A percentile compares a stretch with the other conserved stretches of the same genome.
These are phyloP conservation scores for Podila minutissima DNA, from an alignment of 192 early-diverging fungal genomes.

Conservation along the genomic window DNA sequence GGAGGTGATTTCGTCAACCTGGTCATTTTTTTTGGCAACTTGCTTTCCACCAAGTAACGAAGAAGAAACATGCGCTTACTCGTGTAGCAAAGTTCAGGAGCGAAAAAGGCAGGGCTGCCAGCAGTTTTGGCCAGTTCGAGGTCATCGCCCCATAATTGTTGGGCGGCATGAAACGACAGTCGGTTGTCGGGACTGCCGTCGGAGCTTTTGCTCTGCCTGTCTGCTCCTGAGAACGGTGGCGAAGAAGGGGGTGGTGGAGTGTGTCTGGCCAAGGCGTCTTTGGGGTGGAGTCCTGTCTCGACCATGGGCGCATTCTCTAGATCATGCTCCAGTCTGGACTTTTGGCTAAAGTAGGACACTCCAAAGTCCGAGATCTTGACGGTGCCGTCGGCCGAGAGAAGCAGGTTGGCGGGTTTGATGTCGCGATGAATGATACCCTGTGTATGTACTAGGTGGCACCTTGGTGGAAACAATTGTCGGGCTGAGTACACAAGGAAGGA, in stretches of 20 bases:
- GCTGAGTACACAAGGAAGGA: not conserved
- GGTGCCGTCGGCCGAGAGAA: slow-evolving; percentile 75
- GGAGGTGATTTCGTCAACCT: slow-evolving; percentile 8
- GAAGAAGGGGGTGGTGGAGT: slow-evolving; percentile 15
- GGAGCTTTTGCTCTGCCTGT: too few species aligned
- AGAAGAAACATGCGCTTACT: slow-evolving; percentile 35
- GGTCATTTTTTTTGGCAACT: slow-evolving; percentile 21
- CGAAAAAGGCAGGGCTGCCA: slow-evolving; percentile 98
- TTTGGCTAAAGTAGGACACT: slow-evolving; percentile 84
- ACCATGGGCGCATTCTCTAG: slow-evolving; percentile 43
- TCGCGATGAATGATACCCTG: slow-evolving; percentile 98
- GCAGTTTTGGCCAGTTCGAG: slow-evolving; percentile 94
- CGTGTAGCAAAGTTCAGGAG: slow-evolving; percentile 93
- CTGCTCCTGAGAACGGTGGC: slow-evolving; percentile 23
- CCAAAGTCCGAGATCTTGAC: slow-evolving; percentile 99
- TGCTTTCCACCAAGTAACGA: slow-evolving; percentile 5
- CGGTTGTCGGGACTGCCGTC: too few species aligned
- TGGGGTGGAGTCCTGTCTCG: slow-evolving; percentile 14
- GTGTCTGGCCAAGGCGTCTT: slow-evolving; percentile 18
- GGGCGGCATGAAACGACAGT: not conserved
- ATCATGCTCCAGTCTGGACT: slow-evolving; percentile 47
- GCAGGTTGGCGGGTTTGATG: slow-evolving; percentile 97
- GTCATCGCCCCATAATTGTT: slow-evolving; percentile 67
- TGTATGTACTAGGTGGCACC: slow-evolving; percentile 77
- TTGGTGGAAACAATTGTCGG: not conserved